A percentile compares a stretch with the other conserved stretches of the same genome.
Evolutionary conservation across 306 rosid genomes (phyloP).

Genomic region (Rosa rugosa): DNA sequence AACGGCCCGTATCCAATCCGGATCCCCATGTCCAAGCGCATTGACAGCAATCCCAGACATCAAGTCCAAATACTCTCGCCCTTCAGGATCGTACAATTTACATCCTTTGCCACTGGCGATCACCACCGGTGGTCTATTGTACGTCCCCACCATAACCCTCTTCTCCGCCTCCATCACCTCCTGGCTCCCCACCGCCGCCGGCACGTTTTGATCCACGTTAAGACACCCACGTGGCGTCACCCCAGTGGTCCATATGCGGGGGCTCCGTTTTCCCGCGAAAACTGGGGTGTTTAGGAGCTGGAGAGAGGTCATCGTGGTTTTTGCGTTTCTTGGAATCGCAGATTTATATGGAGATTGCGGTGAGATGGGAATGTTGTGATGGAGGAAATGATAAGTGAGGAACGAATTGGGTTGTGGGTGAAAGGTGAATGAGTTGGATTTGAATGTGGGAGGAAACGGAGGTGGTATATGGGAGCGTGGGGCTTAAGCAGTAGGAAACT

Average conservation of each 20-base stretch:
- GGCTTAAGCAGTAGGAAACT: background rate
- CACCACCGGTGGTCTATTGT: conserved; percentile 8
- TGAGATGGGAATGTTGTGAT: background rate
- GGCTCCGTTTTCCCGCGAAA: background rate
- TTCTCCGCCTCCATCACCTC: conserved; percentile 24
- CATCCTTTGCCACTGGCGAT: conserved; percentile 17
- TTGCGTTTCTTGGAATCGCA: background rate
- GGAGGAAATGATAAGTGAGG: background rate
- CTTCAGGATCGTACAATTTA: conserved; percentile 16
- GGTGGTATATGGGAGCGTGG: background rate
- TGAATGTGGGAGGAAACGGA: background rate
- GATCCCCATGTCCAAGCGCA: conserved; percentile 15
- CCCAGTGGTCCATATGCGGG: background rate
- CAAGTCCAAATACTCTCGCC: conserved; percentile 19
- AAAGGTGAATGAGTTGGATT: background rate
- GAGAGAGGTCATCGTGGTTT: conserved; percentile 4
- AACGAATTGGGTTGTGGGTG: background rate
- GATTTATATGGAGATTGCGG: background rate
- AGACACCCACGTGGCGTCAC: background rate
- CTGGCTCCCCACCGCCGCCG: background rate
- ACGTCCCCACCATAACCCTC: conserved; percentile 14
- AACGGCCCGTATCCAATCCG: conserved; percentile 17
- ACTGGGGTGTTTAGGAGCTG: background rate
- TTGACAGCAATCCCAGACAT: conserved; percentile 19
- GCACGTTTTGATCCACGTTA: background rate